phyloP scores from a whole-genome alignment of 2,329 filamentous ascomycete genomes.

The Talaromyces islandicus region DNA sequence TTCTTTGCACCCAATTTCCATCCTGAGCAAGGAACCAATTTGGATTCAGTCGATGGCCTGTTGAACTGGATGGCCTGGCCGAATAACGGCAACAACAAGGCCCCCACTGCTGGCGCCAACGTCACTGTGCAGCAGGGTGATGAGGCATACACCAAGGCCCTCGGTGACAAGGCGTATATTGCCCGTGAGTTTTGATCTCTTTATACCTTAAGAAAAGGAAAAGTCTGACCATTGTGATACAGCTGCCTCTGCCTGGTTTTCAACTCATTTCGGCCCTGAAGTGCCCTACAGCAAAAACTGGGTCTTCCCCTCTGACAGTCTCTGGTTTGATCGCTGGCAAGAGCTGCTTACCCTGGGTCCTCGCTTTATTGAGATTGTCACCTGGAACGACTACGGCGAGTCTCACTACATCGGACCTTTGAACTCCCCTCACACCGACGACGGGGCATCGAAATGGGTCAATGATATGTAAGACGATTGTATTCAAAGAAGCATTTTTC shows the following conservation, averaged over 20 bases:
- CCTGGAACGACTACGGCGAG: slow-evolving; percentile 51
- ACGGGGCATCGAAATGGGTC: slow-evolving; percentile 43
- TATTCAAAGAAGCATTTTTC: neutral
- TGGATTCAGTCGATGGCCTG: slow-evolving; percentile 34
- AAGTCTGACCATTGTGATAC: no score
- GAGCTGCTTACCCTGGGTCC: slow-evolving; percentile 41
- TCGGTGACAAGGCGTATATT: slow-evolving; percentile 43
- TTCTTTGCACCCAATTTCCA: slow-evolving; percentile 50
- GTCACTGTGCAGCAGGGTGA: slow-evolving; percentile 39
- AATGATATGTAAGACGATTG: slow-evolving; percentile 42
- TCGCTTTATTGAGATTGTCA: slow-evolving; percentile 44
- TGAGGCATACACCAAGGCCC: slow-evolving; percentile 25
- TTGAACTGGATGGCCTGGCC: slow-evolving; percentile 44
- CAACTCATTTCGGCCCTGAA: slow-evolving; percentile 42
- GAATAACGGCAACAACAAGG: slow-evolving; percentile 43
- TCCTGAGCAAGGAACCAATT: slow-evolving; percentile 31
- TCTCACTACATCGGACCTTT: slow-evolving; percentile 51
- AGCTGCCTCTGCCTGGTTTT: slow-evolving; percentile 48
- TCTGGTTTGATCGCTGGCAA: slow-evolving; percentile 40
- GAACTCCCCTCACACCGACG: slow-evolving; percentile 32
- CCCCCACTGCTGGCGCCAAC: slow-evolving; percentile 34
- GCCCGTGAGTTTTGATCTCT: slow-evolving; percentile 29
- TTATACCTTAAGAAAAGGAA: neutral
- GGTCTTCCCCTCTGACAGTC: slow-evolving; percentile 40
- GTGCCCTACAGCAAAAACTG: slow-evolving; percentile 49